Evolutionary conservation across 2,329 filamentous ascomycete genomes (phyloP).

Genomic region (Paraphaeosphaeria minitans): DNA sequence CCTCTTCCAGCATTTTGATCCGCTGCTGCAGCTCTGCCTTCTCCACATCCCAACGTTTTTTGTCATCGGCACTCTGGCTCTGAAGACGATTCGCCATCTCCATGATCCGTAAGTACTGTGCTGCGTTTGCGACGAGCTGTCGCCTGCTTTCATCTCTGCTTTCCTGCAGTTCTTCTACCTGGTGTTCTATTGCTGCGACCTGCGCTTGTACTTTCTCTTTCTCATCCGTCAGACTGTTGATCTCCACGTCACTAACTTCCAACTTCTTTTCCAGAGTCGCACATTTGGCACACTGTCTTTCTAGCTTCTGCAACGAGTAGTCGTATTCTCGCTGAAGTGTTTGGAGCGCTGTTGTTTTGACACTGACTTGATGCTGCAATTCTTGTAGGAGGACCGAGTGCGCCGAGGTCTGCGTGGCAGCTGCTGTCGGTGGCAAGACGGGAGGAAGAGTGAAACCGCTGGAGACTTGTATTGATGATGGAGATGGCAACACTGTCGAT

Average conservation of each 20-base stretch:
- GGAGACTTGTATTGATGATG: constrained; percentile 36
- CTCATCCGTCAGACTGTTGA: constrained; percentile 58
- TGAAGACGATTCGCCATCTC: constrained; percentile 56
- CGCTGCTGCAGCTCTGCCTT: constrained; percentile 43
- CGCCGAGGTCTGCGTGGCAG: constrained; percentile 33
- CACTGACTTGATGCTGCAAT: constrained; percentile 60
- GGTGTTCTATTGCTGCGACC: constrained; percentile 53
- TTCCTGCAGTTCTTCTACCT: constrained; percentile 56
- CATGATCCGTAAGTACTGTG: constrained; percentile 58
- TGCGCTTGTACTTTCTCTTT: constrained; percentile 56
- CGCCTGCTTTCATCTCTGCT: constrained; percentile 55
- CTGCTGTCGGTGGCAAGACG: constrained; percentile 31
- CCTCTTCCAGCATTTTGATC: constrained; percentile 45
- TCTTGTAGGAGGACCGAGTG: constrained; percentile 52
- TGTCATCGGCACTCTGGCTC: constrained; percentile 50
- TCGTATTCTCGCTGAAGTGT: constrained; percentile 62
- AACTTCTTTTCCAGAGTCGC: constrained; percentile 55
- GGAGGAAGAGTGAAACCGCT: constrained; percentile 26
- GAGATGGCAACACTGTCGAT: constrained; percentile 35
- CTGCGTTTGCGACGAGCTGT: constrained; percentile 50
- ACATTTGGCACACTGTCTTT: constrained; percentile 56
- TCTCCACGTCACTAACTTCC: constrained; percentile 45
- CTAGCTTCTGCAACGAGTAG: constrained; percentile 57
- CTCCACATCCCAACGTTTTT: constrained; percentile 50
- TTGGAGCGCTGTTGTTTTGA: constrained; percentile 59